phyloP scores from a whole-genome alignment of 2,329 filamentous ascomycete species.

The Pseudogymnoascus pannorum region DNA sequence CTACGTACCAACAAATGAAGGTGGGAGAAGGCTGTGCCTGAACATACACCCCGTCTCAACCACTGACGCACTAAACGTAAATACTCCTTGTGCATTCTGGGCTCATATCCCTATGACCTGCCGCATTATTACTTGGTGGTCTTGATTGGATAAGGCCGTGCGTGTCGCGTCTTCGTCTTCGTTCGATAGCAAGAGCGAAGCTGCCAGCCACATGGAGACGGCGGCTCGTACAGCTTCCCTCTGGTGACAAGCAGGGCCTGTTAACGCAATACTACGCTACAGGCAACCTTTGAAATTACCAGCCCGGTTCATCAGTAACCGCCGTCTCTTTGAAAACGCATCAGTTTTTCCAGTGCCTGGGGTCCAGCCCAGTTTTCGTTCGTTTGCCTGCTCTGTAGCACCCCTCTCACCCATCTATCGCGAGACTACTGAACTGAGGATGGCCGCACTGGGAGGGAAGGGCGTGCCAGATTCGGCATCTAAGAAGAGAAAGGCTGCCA shows the following conservation, averaged over 20 bases:
- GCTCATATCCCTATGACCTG: background rate
- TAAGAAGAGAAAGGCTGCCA: conserved; percentile 23
- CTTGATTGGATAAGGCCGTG: background rate
- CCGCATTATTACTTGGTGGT: background rate
- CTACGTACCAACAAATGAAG: conserved; percentile 5
- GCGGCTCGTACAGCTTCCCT: background rate
- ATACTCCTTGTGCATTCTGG: background rate
- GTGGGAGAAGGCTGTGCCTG: conserved; percentile 8
- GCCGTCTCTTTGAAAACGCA: background rate
- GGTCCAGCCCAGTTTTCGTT: background rate
- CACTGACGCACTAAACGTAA: background rate
- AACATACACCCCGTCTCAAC: background rate
- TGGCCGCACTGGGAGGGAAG: background rate
- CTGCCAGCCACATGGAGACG: conserved; percentile 3
- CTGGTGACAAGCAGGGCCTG: conserved; percentile 4
- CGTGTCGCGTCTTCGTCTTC: background rate
- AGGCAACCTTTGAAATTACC: conserved; percentile 1
- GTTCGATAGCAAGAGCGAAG: background rate
- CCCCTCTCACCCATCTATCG: background rate
- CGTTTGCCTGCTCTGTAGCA: background rate
- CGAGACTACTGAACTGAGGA: background rate
- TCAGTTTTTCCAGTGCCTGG: background rate
- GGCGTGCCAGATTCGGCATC: conserved; percentile 10
- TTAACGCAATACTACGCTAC: background rate
- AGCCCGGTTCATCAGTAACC: background rate